A percentile compares a stretch with the other conserved stretches of the same genome.
Conservation (phyloP, 164 flowering plant genomes). For the Chimonanthus praecox region DNA sequence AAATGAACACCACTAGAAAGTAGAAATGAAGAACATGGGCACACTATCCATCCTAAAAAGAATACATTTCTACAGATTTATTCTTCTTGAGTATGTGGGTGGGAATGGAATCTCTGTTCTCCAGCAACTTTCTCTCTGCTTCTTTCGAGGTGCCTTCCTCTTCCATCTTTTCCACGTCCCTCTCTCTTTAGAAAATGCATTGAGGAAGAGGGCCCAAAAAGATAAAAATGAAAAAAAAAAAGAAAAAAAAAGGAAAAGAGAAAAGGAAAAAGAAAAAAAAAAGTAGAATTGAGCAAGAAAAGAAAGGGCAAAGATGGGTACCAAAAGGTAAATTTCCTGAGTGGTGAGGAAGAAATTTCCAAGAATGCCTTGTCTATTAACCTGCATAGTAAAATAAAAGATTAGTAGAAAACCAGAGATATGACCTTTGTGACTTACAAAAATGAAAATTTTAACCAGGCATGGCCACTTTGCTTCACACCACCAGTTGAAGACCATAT, state of each 20-base stretch:
- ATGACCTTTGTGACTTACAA: no score
- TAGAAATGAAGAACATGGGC: background rate
- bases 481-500: no score
- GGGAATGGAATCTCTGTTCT: conserved; percentile 21
- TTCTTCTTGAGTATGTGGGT: conserved; percentile 10
- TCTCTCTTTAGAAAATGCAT: background rate
- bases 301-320: background rate
- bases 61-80: conserved; percentile 14
- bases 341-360: background rate
- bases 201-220: background rate
- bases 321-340: background rate
- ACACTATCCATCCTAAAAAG: conserved; percentile 19
- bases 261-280: background rate
- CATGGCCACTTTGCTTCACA: no score
- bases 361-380: background rate
- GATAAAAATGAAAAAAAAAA: background rate
- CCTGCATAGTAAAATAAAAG: background rate
- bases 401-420: no score
- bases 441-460: no score
- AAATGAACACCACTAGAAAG: background rate
- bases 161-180: conserved; percentile 13
- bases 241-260: background rate
- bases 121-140: background rate
- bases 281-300: background rate
- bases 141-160: conserved; percentile 14